These are phyloP conservation scores for Pouteria glomerata DNA, from an alignment of 148 eudicot genomes.

Conservation along the genomic window DNA sequence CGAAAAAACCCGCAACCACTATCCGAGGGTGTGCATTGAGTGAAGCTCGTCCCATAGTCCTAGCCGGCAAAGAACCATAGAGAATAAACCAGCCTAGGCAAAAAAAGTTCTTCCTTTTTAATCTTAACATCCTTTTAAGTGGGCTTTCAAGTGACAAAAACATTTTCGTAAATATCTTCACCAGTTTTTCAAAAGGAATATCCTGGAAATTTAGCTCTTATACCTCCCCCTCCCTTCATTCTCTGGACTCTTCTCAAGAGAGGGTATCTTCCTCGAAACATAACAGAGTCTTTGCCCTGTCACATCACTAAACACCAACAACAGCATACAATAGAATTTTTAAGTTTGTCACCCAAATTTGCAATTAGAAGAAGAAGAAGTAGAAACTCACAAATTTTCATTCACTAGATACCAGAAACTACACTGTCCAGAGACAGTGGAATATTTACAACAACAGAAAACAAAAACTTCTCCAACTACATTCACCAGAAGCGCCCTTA, in stretches of 20 bases:
- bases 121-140: too few relatives aligned
- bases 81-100: too few relatives aligned
- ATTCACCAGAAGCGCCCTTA: background rate
- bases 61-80: too few relatives aligned
- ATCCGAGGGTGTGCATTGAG: too few relatives aligned
- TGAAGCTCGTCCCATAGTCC: too few relatives aligned
- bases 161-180: background rate
- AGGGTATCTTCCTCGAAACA: background rate
- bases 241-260: too few relatives aligned
- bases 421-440: slow-evolving; percentile 1
- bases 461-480: background rate
- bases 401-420: background rate
- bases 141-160: background rate
- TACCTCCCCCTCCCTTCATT: too few relatives aligned
- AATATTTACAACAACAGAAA: slow-evolving; percentile 13
- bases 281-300: background rate
- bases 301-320: too few relatives aligned
- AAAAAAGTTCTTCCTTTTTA: too few relatives aligned
- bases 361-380: background rate
- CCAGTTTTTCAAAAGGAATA: slow-evolving; percentile 5
- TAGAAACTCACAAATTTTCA: background rate
- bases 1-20: too few relatives aligned
- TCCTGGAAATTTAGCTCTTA: background rate
- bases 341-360: too few relatives aligned
- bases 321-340: too few relatives aligned